Base-by-base conservation (phyloP, 768 basidiomycete species). In the Auricularia sp. region DNA sequence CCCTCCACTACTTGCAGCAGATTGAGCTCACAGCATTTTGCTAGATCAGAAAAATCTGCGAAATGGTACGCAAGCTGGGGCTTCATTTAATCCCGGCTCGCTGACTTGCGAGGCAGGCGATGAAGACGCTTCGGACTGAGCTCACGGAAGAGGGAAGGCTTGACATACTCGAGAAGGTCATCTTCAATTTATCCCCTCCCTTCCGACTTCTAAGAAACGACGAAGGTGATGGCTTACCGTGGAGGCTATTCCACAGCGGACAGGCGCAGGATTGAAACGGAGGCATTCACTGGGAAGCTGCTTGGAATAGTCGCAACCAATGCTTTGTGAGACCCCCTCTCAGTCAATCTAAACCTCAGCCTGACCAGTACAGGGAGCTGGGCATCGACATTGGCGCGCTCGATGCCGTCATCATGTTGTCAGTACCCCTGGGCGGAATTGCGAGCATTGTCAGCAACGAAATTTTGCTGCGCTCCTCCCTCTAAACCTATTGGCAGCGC, bases 341-440 rank as follows among this genome's bases (percentile, higher is more conserved):
- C 18, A 8, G 8, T 18, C 54, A 18, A 2, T 11, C 54, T 10
- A n/a, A 18, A 18, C 54, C 11, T 8, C 18, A 8, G 18, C 2
- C 29, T 54, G 11, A n/a, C 18, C 11, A 42, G 39, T 14, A n/a
- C 29, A 54, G 54, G 29, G 94, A 96, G 73, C 83, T 95, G 6
- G 92, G 92, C 14, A 88, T 94, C n/a, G 92, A 94, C 69, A 94
- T 94, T 42, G 92, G 91, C 16, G 83, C 82, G n/a, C 74, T 94
- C 62, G 94, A 95, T 71, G 90, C 89, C 6, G 93, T 95, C 51
- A 84, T 96, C 64, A 90, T 93, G 83, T 82, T 94, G 35, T 91
- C 91, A 1, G 93, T 95, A 72, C 93, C 93, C 0, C 79, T 83
- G 63, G 84, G 82, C 3, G 62, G 36, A 51, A 76, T 94, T 42